Evolutionary conservation across 495 filamentous ascomycete genomes (phyloP).

Genomic region (Aspergillus carlsbadensis): DNA sequence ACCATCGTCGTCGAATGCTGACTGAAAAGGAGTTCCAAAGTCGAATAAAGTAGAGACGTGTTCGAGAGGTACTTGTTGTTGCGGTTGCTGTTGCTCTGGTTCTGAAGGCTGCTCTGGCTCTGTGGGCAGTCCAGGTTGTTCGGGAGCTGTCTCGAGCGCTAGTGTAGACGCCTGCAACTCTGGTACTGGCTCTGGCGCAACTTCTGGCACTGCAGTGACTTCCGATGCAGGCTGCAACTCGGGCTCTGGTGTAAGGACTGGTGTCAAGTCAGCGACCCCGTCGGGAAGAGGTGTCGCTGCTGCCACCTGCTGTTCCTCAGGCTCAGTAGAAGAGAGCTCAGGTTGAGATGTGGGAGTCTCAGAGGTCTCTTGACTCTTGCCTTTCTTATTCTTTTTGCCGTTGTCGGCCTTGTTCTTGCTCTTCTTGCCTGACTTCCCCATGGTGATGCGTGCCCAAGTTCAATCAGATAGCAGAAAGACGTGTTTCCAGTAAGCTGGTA

Average conservation of each 20-base stretch:
- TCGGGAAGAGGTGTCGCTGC: constrained; percentile 11
- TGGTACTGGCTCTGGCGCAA: neutral
- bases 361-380: constrained; percentile 34
- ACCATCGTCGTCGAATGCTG: constrained; percentile 20
- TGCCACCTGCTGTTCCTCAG: constrained; percentile 14
- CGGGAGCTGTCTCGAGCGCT: constrained; percentile 18
- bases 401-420: constrained; percentile 34
- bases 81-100: constrained; percentile 18
- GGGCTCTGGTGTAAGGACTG: constrained; percentile 4
- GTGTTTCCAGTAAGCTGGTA: constrained; percentile 45
- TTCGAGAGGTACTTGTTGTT: constrained; percentile 21
- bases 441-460: constrained; percentile 40
- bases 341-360: constrained; percentile 32
- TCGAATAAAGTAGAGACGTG: constrained; percentile 20
- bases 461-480: constrained; percentile 28
- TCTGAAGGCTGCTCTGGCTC: constrained; percentile 8
- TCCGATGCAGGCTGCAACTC: constrained; percentile 6
- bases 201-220: neutral
- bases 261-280: neutral
- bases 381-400: constrained; percentile 43
- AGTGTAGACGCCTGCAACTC: constrained; percentile 10
- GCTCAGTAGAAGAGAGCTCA: constrained; percentile 21
- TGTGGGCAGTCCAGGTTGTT: neutral
- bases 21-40: constrained; percentile 18
- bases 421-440: constrained; percentile 39